Evolutionary conservation across 2,329 filamentous ascomycete genomes (phyloP).

Genomic region (Fusarium napiforme): DNA sequence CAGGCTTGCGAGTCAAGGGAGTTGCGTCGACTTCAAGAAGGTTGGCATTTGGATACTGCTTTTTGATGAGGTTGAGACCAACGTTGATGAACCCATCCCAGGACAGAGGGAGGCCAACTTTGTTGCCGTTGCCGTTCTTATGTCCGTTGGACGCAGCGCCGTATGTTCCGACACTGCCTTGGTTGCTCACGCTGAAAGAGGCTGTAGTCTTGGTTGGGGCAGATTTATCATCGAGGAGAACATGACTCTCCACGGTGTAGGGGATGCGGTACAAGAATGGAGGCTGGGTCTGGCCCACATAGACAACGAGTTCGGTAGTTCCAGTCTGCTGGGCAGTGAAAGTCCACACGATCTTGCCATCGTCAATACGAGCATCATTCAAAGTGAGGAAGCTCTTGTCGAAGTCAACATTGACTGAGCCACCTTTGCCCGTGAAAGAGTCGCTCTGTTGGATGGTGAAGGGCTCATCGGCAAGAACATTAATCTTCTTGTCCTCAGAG

Average conservation of each 20-base stretch:
- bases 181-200: conserved; percentile 1
- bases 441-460: conserved; percentile 16
- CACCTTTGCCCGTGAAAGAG: conserved; percentile 13
- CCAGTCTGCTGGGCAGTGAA: conserved; percentile 2
- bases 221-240: not conserved
- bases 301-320: conserved; percentile 36
- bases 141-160: not conserved
- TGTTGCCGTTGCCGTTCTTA: not conserved
- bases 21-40: conserved; percentile 23
- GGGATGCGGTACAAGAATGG: conserved; percentile 53
- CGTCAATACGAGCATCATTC: not conserved
- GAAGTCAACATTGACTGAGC: conserved; percentile 8
- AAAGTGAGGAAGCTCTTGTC: not conserved
- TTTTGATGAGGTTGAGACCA: conserved; percentile 13
- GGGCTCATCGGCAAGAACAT: not conserved
- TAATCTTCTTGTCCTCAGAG: not conserved
- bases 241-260: not conserved
- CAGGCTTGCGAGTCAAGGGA: conserved; percentile 2
- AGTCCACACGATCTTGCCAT: conserved; percentile 21
- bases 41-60: conserved; percentile 10
- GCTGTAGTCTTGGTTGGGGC: not conserved
- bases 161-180: not conserved
- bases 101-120: conserved; percentile 1
- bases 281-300: conserved; percentile 52
- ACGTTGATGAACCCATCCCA: conserved; percentile 30